Conservation (phyloP, 1,284 basidiomycete genomes). For the Meira nashicola region DNA sequence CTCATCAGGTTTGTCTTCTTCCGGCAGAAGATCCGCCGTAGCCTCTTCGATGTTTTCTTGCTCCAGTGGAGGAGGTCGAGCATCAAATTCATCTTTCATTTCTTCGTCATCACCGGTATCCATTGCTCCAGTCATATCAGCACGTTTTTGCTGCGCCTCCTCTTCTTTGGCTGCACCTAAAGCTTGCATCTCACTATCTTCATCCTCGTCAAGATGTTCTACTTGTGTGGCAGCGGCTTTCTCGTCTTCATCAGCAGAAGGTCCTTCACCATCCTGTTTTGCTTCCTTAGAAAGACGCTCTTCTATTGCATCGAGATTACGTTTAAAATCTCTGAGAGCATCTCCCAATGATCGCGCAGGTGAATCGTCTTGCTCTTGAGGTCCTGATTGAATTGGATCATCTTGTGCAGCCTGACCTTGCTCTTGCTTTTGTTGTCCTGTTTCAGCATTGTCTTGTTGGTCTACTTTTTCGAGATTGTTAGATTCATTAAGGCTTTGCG, state of each 20-base stretch:
- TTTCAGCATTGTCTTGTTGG: neutral
- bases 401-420: constrained; percentile 1
- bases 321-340: constrained; percentile 74
- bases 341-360: constrained; percentile 80
- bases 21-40: neutral
- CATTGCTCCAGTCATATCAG: constrained; percentile 22
- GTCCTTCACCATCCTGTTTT: constrained; percentile 56
- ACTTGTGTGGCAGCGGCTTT: constrained; percentile 55
- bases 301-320: constrained; percentile 78
- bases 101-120: constrained; percentile 36
- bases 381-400: constrained; percentile 8
- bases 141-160: constrained; percentile 69
- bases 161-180: constrained; percentile 73
- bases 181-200: constrained; percentile 76
- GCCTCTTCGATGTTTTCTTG: constrained; percentile 10
- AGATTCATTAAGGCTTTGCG: neutral
- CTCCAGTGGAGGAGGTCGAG: constrained; percentile 49
- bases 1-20: constrained; percentile 13
- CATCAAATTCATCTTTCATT: constrained; percentile 19
- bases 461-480: neutral
- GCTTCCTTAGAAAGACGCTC: constrained; percentile 56
- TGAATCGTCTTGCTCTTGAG: constrained; percentile 54
- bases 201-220: constrained; percentile 72
- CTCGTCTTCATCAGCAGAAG: constrained; percentile 24
- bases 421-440: constrained; percentile 5